phyloP scores from a whole-genome alignment of 805 yeast species.

The Candida stauntonica region DNA sequence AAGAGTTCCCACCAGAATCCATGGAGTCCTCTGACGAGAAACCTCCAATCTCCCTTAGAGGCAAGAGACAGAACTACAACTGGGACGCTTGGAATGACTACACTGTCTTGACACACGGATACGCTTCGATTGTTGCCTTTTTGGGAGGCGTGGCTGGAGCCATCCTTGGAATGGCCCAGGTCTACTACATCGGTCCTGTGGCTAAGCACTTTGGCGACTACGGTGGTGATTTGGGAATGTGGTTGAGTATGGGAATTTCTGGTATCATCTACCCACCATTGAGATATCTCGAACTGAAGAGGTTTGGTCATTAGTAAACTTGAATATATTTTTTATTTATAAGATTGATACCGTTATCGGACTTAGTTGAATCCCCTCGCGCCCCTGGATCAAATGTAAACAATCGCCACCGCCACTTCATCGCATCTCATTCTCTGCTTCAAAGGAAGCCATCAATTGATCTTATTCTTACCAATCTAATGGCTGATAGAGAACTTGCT shows the following conservation, averaged over 20 bases:
- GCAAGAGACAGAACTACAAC: constrained; percentile 49
- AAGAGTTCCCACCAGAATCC: constrained; percentile 35
- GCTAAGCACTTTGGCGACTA: constrained; percentile 59
- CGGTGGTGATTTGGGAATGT: constrained; percentile 82
- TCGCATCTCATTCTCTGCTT: not conserved
- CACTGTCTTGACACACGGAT: constrained; percentile 57
- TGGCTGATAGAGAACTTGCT: constrained; percentile 45
- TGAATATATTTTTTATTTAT: too few relatives aligned
- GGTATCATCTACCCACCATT: constrained; percentile 57
- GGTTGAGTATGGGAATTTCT: constrained; percentile 70
- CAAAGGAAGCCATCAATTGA: too few relatives aligned
- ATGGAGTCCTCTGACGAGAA: not conserved
- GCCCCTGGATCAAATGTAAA: not conserved
- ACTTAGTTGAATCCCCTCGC: not conserved
- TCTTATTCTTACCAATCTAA: too few relatives aligned
- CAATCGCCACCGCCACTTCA: constrained; percentile 11
- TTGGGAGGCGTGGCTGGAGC: constrained; percentile 75
- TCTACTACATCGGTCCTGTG: constrained; percentile 74
- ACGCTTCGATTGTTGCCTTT: constrained; percentile 66
- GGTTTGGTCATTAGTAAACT: constrained; percentile 35
- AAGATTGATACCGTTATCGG: not conserved
- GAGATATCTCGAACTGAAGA: constrained; percentile 62
- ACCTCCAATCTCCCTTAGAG: constrained; percentile 16
- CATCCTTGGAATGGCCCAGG: constrained; percentile 84
- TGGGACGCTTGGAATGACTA: constrained; percentile 72